Base-by-base conservation (phyloP, 73 alveolate genomes). In the Paramecium sexaurelia region DNA sequence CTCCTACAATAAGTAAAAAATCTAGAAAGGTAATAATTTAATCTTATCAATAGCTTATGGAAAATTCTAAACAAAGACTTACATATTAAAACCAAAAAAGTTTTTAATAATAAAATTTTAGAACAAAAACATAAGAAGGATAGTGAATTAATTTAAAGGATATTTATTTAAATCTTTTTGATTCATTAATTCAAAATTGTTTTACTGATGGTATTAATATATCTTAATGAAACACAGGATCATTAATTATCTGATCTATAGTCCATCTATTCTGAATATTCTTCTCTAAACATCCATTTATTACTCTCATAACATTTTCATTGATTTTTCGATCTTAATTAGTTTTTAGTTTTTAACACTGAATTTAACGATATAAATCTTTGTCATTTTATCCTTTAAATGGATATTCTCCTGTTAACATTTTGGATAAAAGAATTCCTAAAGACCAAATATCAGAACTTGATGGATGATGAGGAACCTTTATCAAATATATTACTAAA, bases 351-450 rank as follows among this genome's bases (percentile, higher is more conserved):
- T 78, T 78, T 36, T 56, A 32, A 43, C 90, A 78, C 55, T 78
- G 24, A 13, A 78, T 78, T 37, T 20, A 45, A 55, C 94, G 75
- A 93, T 90, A 95, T 32, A 95, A 57, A 35, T 93, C 98, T 57
- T 91, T 95, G 85, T 95, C 98, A 66, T 93, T 92, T 55, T 78
- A 56, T 91, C 98, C 98, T 91, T 92, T 95, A 93, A 95, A 95
- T 45, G 98, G 98, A 86, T 92, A 95, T 73, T 95, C 96, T 41
- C 96, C 98, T 93, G 96, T 92, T 67, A 85, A 67, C 92, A 95
- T 90, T 88, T 90, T 93, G 91, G 92, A 93, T 47, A 95, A 91
- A 47, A 95, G 86, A 66, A 95, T 93, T 1, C 98, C 98, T 2
- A 95, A 73, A 40, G 96, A 92, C 98, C 98, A 95, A 39, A 95